These are phyloP conservation scores for Krasilnikovozyma curviuscula DNA, from an alignment of 768 basidiomycete genomes.

Conservation along the genomic window DNA sequence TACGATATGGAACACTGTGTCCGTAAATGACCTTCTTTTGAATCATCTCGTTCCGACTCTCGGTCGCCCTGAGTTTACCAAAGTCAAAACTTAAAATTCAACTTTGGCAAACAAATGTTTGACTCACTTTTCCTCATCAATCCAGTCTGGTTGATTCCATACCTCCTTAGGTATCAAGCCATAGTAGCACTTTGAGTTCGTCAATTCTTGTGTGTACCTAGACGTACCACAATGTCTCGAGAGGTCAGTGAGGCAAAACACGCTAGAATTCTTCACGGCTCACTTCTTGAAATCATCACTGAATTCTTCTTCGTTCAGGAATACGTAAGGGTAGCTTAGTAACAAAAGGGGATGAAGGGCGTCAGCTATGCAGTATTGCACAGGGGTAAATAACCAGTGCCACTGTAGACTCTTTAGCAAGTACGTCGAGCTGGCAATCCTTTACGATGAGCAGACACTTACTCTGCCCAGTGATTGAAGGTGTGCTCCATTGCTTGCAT, in stretches of 20 bases:
- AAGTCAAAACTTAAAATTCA: too few species aligned
- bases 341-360: not conserved
- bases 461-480: conserved; percentile 54
- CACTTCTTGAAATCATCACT: conserved; percentile 50
- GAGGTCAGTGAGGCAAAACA: conserved; percentile 16
- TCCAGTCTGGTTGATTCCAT: conserved; percentile 58
- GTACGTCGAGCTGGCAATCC: too few species aligned
- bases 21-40: conserved; percentile 34
- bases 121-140: conserved; percentile 58
- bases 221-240: too few species aligned
- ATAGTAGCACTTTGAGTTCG: conserved; percentile 43
- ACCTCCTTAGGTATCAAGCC: conserved; percentile 41
- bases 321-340: conserved; percentile 68
- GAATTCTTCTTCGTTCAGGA: conserved; percentile 66
- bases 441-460: too few species aligned
- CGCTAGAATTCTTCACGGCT: conserved; percentile 1
- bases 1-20: not conserved
- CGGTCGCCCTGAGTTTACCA: too few species aligned
- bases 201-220: conserved; percentile 34
- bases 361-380: not conserved
- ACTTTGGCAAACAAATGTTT: too few species aligned
- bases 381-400: conserved; percentile 20
- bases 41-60: conserved; percentile 43
- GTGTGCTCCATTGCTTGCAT: conserved; percentile 58
- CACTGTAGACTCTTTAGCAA: too few species aligned